phyloP scores from a whole-genome alignment of 768 basidiomycete genomes.

The Dacryopinax primogenitus region DNA sequence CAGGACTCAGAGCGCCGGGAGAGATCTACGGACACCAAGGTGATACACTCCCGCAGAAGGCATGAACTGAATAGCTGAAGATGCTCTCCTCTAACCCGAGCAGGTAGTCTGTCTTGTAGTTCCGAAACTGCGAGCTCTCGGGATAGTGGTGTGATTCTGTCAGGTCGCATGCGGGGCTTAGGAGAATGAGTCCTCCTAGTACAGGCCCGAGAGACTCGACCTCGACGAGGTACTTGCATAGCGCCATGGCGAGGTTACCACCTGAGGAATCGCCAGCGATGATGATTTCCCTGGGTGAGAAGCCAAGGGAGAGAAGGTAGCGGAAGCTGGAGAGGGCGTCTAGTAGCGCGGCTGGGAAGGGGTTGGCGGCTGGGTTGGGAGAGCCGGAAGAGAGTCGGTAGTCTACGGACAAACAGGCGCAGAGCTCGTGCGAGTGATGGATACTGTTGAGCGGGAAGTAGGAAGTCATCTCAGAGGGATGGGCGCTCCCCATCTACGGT shows the following conservation, averaged over 20 bases:
- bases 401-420: conserved; percentile 41
- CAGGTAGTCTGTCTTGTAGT: conserved; percentile 22
- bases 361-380: conserved; percentile 34
- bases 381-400: conserved; percentile 50
- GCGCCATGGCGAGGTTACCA: conserved; percentile 44
- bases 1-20: conserved; percentile 32
- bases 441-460: neutral
- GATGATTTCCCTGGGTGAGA: conserved; percentile 48
- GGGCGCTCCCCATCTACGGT: conserved; percentile 11
- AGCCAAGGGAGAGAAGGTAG: conserved; percentile 49
- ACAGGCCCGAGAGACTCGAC: neutral
- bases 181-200: conserved; percentile 35
- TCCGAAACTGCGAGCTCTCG: conserved; percentile 31
- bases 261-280: conserved; percentile 67
- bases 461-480: neutral
- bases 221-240: conserved; percentile 24
- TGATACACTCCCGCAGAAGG: conserved; percentile 34
- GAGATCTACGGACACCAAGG: conserved; percentile 47
- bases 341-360: conserved; percentile 64
- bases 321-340: conserved; percentile 63
- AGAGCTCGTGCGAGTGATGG: neutral
- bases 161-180: conserved; percentile 48
- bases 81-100: conserved; percentile 13
- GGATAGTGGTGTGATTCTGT: conserved; percentile 23
- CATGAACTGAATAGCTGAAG: conserved; percentile 21